Conservation (phyloP, 208 protist genomes). For the Leishmania tropica region DNA sequence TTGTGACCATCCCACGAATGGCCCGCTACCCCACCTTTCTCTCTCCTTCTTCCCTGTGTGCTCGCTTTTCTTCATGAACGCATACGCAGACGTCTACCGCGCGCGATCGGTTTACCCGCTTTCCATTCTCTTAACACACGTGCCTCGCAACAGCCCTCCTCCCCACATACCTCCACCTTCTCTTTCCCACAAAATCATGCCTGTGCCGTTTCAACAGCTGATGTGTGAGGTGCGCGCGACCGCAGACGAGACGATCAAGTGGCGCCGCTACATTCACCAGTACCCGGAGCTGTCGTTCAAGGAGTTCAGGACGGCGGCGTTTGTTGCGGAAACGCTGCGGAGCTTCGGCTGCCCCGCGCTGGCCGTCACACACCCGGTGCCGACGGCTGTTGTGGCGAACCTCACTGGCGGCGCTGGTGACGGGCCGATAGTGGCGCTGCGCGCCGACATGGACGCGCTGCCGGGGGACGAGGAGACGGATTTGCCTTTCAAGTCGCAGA, state of each 20-base stretch:
- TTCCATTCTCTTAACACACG: neutral
- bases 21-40: neutral
- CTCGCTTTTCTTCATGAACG: neutral
- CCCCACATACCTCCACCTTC: neutral
- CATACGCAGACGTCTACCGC: neutral
- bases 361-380: conserved; percentile 41
- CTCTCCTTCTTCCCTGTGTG: neutral
- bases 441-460: conserved; percentile 76
- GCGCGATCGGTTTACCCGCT: neutral
- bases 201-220: conserved; percentile 26
- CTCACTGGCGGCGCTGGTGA: conserved; percentile 56
- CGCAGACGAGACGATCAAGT: conserved; percentile 47
- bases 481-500: conserved; percentile 64
- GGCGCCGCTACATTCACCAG: conserved; percentile 69
- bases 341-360: conserved; percentile 41
- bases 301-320: conserved; percentile 54
- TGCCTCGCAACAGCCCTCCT: neutral
- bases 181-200: conserved; percentile 8
- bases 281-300: conserved; percentile 54
- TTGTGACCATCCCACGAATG: neutral
- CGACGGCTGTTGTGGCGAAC: conserved; percentile 54
- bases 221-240: conserved; percentile 31
- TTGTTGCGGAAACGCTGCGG: conserved; percentile 42
- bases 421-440: conserved; percentile 56
- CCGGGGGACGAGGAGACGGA: conserved; percentile 66